These are phyloP conservation scores for Penicillium malachiteum DNA, from an alignment of 495 filamentous ascomycete species.

Conservation along the genomic window DNA sequence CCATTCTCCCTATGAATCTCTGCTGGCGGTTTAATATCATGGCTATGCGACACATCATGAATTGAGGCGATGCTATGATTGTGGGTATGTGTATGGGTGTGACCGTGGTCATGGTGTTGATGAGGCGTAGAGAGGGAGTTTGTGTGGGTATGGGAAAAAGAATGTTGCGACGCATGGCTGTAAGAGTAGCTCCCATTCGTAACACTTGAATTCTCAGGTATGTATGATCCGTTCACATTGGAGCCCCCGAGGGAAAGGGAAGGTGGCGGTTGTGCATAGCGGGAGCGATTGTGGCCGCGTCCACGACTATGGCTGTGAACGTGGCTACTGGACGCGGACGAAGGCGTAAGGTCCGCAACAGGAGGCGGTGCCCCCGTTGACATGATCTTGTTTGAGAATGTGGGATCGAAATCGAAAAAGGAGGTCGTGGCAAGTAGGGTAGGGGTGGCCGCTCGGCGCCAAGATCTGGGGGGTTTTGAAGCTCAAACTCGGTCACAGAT, in stretches of 20 bases:
- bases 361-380: slow-evolving; percentile 36
- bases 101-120: neutral
- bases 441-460: slow-evolving; percentile 9
- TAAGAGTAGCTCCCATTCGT: slow-evolving; percentile 21
- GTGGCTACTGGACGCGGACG: slow-evolving; percentile 24
- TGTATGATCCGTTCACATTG: slow-evolving; percentile 17
- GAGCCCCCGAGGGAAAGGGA: slow-evolving; percentile 25
- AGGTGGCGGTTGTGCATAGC: slow-evolving; percentile 35
- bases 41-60: slow-evolving; percentile 7
- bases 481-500: slow-evolving; percentile 4
- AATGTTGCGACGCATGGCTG: slow-evolving; percentile 17
- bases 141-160: slow-evolving; percentile 23
- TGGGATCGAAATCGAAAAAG: slow-evolving; percentile 10
- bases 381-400: slow-evolving; percentile 29
- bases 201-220: slow-evolving; percentile 16
- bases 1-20: neutral
- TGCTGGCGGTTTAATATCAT: slow-evolving; percentile 8
- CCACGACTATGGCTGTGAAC: slow-evolving; percentile 35
- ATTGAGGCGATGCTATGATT: slow-evolving; percentile 14
- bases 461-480: slow-evolving; percentile 7
- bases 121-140: slow-evolving; percentile 31
- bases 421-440: neutral
- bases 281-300: slow-evolving; percentile 44
- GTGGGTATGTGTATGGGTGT: slow-evolving; percentile 22
- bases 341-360: slow-evolving; percentile 31